Percentiles rank a stretch among this genome's conserved stretches.
Evolutionary conservation across 169 alveolate species (phyloP).

Genomic region (Cardiosporidium cionae): DNA sequence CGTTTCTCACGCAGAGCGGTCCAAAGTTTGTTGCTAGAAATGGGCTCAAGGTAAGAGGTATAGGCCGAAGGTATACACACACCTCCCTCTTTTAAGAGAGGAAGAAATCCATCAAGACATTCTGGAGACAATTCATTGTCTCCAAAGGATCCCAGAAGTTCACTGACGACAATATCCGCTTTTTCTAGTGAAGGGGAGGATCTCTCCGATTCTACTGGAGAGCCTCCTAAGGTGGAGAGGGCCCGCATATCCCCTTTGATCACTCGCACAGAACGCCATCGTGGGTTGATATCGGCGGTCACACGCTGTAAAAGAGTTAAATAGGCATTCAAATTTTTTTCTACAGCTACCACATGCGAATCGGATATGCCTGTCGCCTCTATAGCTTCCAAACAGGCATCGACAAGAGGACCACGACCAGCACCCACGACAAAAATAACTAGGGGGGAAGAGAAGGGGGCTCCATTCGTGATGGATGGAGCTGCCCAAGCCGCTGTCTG

Average conservation of each 20-base stretch:
- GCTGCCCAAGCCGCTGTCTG: no score
- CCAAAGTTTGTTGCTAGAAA: constrained; percentile 48
- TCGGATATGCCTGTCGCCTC: background rate
- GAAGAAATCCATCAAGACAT: constrained; percentile 59
- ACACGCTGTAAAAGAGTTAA: constrained; percentile 34
- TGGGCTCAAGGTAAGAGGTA: constrained; percentile 54
- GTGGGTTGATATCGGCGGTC: background rate
- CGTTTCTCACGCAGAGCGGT: constrained; percentile 6
- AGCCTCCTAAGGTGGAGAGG: background rate
- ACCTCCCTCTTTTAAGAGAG: constrained; percentile 32
- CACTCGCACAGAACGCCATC: constrained; percentile 34
- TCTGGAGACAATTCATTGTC: constrained; percentile 76
- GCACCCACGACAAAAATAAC: constrained; percentile 66
- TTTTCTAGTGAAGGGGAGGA: background rate
- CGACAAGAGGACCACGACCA: constrained; percentile 71
- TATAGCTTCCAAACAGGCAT: constrained; percentile 53
- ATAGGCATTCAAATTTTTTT: constrained; percentile 65
- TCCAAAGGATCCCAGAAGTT: constrained; percentile 69
- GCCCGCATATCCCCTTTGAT: constrained; percentile 53
- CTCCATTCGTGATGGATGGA: no score
- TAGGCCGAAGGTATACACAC: constrained; percentile 57
- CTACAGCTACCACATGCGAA: constrained; percentile 42
- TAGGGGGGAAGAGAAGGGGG: constrained; percentile 7
- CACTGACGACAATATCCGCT: constrained; percentile 70
- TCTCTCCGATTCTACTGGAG: background rate